Evolutionary conservation across 331 rosid genomes (phyloP).

Genomic region (Malus hybrid): DNA sequence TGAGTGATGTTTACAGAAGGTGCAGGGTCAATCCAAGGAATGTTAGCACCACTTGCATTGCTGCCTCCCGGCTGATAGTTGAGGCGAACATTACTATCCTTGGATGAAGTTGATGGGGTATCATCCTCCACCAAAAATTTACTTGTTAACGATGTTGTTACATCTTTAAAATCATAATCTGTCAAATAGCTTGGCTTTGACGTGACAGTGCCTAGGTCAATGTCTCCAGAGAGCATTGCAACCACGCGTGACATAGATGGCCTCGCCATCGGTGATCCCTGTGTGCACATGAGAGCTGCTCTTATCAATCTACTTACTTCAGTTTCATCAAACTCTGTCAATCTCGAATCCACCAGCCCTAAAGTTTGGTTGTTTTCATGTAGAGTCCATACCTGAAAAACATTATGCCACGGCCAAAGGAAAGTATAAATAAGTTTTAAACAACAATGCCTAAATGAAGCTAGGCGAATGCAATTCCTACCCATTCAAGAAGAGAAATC

Average conservation of each 20-base stretch:
- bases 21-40: too few species aligned
- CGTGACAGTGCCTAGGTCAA: conserved; percentile 1
- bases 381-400: conserved; percentile 18
- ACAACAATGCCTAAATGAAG: background rate
- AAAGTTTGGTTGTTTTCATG: conserved; percentile 1
- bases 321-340: background rate
- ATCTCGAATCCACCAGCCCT: conserved; percentile 16
- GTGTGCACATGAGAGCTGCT: too few species aligned
- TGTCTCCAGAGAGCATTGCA: background rate
- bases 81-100: background rate
- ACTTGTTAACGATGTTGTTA: background rate
- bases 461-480: background rate
- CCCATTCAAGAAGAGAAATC: conserved; percentile 15
- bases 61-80: background rate
- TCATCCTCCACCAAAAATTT: conserved; percentile 5
- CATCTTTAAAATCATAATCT: conserved; percentile 14
- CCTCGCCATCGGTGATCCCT: too few species aligned
- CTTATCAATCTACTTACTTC: too few species aligned
- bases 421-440: background rate
- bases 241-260: too few species aligned
- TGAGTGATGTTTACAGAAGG: background rate
- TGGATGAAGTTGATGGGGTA: background rate
- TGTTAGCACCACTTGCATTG: background rate
- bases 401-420: background rate
- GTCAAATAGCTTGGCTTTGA: conserved; percentile 29